Evolutionary conservation across 1,284 basidiomycete genomes (phyloP), one percentile per base, ranked within the genome.

Genomic region (Ceratobasidium theobromae): DNA sequence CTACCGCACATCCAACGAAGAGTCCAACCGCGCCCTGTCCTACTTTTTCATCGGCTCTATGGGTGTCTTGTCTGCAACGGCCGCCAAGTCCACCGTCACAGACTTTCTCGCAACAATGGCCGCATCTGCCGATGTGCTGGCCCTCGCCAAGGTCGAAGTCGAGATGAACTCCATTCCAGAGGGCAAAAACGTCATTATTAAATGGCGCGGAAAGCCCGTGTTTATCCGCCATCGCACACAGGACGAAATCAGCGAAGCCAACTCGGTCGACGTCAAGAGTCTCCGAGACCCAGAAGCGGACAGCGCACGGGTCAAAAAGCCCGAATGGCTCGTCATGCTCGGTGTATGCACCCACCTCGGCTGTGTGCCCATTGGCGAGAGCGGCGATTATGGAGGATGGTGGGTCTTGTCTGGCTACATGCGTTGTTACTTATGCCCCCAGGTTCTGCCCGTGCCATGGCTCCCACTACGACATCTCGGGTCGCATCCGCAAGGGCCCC

Each of bases 181-280:
- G 84, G 97, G 97, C 79, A 95, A 96, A 86, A 95, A 94, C 77
- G 91, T 93, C 73, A 89, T 97, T 78, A 93, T 97, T 82, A 97
- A 97, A 81, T 99, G 97, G 97, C 92, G 96, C 77, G 97, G 96
- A 77, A 99, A 99, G 85, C 97, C 97, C 72, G 96, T 99, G 68
- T 99, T 99, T 82, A 93, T 99, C 77, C 88, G 97, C 73, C 96
- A 99, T 83, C 88, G 97, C 74, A 99, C 97, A 27, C 76, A 84
- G 67, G 84, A 83, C 66, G 97, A 99, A 83, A 94, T 99, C 73
- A 86, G 94, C 70, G 97, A 99, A 81, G 97, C 97, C 67, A 89
- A 93, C 78, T 74, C 78, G 57, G 81, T 86, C 66, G 88, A 98
- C 78, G 86, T 95, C 86, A 92, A 92, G 82, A 74, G 81, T 54